Percentiles rank a stretch among this genome's conserved stretches.
Evolutionary conservation across 225 moss, liverwort and hornwort genomes (phyloP).

Genomic region (Straminergon stramineum): DNA sequence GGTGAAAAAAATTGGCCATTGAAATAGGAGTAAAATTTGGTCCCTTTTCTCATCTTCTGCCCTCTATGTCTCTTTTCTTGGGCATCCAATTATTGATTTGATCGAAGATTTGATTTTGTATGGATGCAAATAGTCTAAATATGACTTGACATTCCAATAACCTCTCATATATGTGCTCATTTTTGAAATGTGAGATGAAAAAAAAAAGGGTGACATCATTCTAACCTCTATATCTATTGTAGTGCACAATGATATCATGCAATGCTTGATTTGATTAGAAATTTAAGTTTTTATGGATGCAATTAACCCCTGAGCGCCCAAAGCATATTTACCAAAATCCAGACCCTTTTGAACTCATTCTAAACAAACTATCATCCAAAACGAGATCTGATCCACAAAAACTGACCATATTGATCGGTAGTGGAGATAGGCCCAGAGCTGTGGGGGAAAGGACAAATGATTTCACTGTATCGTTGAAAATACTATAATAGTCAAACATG

Average conservation of each 20-base stretch:
- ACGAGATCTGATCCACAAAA: too few relatives aligned
- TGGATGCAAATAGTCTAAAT: neutral
- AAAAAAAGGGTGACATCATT: too few relatives aligned
- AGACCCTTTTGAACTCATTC: too few relatives aligned
- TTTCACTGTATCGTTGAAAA: too few relatives aligned
- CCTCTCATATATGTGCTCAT: neutral
- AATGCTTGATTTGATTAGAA: neutral
- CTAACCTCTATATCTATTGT: neutral
- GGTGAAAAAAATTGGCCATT: neutral
- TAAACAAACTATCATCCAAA: too few relatives aligned
- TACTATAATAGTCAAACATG: too few relatives aligned
- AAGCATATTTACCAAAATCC: too few relatives aligned
- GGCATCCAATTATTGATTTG: too few relatives aligned
- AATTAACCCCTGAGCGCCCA: too few relatives aligned
- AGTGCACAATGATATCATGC: neutral
- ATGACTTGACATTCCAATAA: neutral
- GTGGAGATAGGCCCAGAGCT: too few relatives aligned
- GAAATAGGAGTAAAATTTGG: neutral
- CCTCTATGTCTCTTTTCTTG: neutral
- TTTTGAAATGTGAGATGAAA: neutral
- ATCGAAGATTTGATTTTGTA: neutral
- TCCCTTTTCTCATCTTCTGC: neutral
- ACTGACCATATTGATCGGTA: too few relatives aligned
- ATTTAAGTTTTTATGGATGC: neutral
- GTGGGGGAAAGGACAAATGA: too few relatives aligned